Evolutionary conservation across 2,329 filamentous ascomycete species (phyloP).

Genomic region (Oidium heveae): DNA sequence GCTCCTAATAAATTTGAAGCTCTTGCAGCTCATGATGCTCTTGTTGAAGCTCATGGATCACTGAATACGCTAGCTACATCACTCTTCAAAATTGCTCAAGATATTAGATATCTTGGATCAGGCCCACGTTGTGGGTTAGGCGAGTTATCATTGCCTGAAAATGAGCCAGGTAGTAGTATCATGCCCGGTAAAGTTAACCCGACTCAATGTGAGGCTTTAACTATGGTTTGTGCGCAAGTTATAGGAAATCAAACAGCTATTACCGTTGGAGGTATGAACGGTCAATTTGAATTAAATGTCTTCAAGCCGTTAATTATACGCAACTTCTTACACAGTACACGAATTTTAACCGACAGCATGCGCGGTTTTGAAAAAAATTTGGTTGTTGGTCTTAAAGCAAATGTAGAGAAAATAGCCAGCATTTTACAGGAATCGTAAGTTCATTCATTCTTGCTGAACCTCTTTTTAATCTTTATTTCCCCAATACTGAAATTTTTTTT

Average conservation of each 20-base stretch:
- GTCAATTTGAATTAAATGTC: constrained; percentile 96
- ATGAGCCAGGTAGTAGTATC: constrained; percentile 92
- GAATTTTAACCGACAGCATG: constrained; percentile 81
- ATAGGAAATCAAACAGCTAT: constrained; percentile 92
- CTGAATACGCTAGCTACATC: constrained; percentile 82
- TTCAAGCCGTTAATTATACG: constrained; percentile 95
- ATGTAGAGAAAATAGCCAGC: constrained; percentile 72
- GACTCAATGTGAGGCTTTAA: constrained; percentile 90
- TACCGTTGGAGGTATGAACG: constrained; percentile 87
- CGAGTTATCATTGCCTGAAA: constrained; percentile 82
- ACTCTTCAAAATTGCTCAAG: constrained; percentile 94
- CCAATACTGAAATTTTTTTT: neutral
- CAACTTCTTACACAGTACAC: constrained; percentile 79
- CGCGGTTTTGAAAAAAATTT: constrained; percentile 85
- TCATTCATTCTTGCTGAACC: neutral
- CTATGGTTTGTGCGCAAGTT: constrained; percentile 93
- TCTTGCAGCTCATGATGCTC: constrained; percentile 80
- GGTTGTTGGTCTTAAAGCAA: constrained; percentile 65
- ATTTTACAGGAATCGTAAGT: constrained; percentile 85
- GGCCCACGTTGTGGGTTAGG: constrained; percentile 88
- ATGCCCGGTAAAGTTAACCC: constrained; percentile 99
- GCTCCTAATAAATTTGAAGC: constrained; percentile 99
- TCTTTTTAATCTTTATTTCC: neutral
- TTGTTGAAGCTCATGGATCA: constrained; percentile 80
- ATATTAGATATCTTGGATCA: constrained; percentile 88